Base-by-base conservation (phyloP, 2,329 filamentous ascomycete genomes). In the Aureobasidium sp. region DNA sequence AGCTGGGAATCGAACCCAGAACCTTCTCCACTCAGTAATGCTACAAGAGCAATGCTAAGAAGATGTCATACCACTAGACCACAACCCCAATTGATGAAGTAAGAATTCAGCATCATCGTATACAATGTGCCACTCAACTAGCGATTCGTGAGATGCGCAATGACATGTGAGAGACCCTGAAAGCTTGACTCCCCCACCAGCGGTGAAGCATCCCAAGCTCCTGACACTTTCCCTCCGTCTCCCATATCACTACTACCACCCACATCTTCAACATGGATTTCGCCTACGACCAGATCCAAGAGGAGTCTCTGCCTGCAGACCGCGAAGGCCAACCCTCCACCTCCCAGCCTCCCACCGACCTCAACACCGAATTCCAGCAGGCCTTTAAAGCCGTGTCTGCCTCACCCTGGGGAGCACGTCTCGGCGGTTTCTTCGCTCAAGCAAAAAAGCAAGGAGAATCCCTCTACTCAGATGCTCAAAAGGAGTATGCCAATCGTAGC, bases 391-490 rank as follows among this genome's bases (percentile, higher is more conserved):
- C 92, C 29, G 90, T 99, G 71, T 93, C 91, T 3, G 85, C 86
- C 66, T 96, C 91, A 69, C 89, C 91, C 10, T 99, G 94, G 94
- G 94, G 93, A 48, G 85, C 88, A 27, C 86, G 84, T 68, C 85
- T 99, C 36, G 93, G 94, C 39, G 93, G 91, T 6, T 89, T 96
- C 73, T 87, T 96, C 71, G 89, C 90, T 83, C 69, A 2, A 3
- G 92, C 96, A n/a, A 89, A 91, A 72, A 96, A 96, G 77, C 92
- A 96, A 85, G 88, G 92, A 70, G 91, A 92, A 75, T 90, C 87
- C 64, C 94, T 96, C 75, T 90, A 89, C 69, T 89, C 95, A 72
- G 91, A 88, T 21, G 87, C 85, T 21, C 80, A 87, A 68, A 89
- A 96, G 72, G 92, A 97, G 77, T 86, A 94, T 64, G 85, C 84